Conservation (phyloP, 805 yeast species). For the Myxozyma monticola region DNA sequence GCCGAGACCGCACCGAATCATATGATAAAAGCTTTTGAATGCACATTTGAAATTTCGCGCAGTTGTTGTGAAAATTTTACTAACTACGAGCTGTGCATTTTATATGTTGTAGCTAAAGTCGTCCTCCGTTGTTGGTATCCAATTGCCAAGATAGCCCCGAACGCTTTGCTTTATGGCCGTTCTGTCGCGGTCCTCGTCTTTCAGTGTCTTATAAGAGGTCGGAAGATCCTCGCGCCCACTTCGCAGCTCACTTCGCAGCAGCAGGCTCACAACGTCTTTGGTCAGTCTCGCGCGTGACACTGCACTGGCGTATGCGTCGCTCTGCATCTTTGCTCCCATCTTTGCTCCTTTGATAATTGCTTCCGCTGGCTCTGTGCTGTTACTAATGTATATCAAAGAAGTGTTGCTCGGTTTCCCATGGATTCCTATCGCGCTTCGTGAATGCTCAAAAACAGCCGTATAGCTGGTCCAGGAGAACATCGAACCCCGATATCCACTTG, state of each 20-base stretch:
- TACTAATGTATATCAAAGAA: constrained; percentile 34
- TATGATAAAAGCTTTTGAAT: too few species aligned
- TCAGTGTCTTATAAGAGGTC: constrained; percentile 17
- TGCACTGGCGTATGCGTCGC: constrained; percentile 30
- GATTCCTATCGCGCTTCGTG: constrained; percentile 8
- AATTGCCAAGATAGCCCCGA: constrained; percentile 21
- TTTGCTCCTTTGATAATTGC: constrained; percentile 34
- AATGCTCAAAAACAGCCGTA: constrained; percentile 16
- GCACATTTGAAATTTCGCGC: too few species aligned
- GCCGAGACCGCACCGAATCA: too few species aligned
- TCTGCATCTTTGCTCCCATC: constrained; percentile 33
- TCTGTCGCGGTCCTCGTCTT: constrained; percentile 9
- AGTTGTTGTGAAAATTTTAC: too few species aligned
- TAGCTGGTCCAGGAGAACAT: constrained; percentile 19
- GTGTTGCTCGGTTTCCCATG: constrained; percentile 28
- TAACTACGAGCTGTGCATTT: too few species aligned
- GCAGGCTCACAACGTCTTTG: neutral
- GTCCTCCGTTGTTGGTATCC: constrained; percentile 29
- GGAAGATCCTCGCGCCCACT: neutral
- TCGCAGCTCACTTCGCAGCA: neutral
- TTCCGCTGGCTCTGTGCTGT: constrained; percentile 19
- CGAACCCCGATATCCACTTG: neutral
- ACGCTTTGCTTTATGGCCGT: constrained; percentile 12
- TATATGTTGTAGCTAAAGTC: too few species aligned
- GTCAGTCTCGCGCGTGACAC: constrained; percentile 7